Conservation (phyloP, 129 eudicot species). For the Arctium minus region DNA sequence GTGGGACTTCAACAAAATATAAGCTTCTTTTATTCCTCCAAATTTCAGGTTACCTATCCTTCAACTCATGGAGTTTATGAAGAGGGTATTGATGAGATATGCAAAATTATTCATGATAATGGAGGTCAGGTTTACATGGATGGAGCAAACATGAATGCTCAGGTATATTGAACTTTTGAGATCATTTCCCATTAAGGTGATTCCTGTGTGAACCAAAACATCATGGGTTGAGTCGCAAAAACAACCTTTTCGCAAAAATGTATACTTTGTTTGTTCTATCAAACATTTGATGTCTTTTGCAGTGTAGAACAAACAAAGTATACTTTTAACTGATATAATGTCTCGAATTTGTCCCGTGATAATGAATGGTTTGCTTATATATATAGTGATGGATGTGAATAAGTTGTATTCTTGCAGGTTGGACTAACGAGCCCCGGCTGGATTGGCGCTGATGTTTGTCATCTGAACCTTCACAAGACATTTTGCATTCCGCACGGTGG, state of each 20-base stretch:
- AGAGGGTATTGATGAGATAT: slow-evolving; percentile 96
- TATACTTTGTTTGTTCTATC: neutral
- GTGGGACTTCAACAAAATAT: neutral
- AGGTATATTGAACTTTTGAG: slow-evolving; percentile 36
- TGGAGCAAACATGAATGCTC: slow-evolving; percentile 93
- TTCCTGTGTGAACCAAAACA: neutral
- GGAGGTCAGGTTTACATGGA: slow-evolving; percentile 96
- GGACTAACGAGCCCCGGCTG: slow-evolving; percentile 95
- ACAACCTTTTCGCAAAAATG: neutral
- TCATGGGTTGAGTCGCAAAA: too few species aligned
- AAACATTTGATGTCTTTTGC: neutral
- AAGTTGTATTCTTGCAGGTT: slow-evolving; percentile 48
- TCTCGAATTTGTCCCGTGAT: neutral
- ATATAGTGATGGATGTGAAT: slow-evolving; percentile 1
- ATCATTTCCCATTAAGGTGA: neutral
- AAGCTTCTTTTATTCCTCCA: neutral
- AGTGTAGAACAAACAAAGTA: neutral
- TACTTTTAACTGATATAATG: neutral
- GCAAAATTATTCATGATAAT: slow-evolving; percentile 90
- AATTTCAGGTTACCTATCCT: slow-evolving; percentile 69
- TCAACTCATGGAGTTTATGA: slow-evolving; percentile 95
- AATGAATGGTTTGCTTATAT: neutral
- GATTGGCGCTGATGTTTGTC: slow-evolving; percentile 89
- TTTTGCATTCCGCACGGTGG: slow-evolving; percentile 91
- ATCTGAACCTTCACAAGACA: slow-evolving; percentile 85